Evolutionary conservation across 495 filamentous ascomycete species (phyloP).

Genomic region (Lepidopterella palustris): DNA sequence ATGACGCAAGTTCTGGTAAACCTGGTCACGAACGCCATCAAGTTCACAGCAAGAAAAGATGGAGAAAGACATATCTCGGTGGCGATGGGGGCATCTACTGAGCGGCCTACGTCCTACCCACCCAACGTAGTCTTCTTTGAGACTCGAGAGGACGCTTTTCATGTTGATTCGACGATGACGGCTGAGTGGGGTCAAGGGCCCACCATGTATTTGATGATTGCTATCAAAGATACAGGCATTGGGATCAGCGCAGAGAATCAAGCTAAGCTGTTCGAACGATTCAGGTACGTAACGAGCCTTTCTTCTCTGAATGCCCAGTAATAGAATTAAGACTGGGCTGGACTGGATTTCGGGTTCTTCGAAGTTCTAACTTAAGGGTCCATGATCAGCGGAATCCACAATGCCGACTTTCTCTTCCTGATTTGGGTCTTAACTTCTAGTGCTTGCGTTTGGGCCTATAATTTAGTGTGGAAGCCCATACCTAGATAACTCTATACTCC

Average conservation of each 20-base stretch:
- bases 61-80: constrained; percentile 30
- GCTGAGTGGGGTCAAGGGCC: constrained; percentile 32
- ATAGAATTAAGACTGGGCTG: too few relatives aligned
- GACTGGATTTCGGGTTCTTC: too few relatives aligned
- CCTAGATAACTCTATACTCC: too few relatives aligned
- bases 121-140: constrained; percentile 36
- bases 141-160: constrained; percentile 15
- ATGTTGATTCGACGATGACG: constrained; percentile 30
- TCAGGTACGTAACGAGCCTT: constrained; percentile 8
- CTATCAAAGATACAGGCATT: constrained; percentile 37
- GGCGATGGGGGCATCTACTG: constrained; percentile 25
- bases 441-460: too few relatives aligned
- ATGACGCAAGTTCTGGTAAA: constrained; percentile 37
- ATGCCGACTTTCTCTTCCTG: too few relatives aligned
- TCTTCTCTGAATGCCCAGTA: background rate
- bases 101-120: constrained; percentile 32
- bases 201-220: constrained; percentile 34
- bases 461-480: too few relatives aligned
- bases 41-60: constrained; percentile 33
- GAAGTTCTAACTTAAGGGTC: too few relatives aligned
- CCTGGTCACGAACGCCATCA: constrained; percentile 37
- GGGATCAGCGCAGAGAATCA: constrained; percentile 33
- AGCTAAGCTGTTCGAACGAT: constrained; percentile 33
- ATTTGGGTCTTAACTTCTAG: too few relatives aligned
- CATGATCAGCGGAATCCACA: too few relatives aligned